Evolutionary conservation across 2,329 filamentous ascomycete genomes (phyloP).

Genomic region (Aspergillus thermomutatus): DNA sequence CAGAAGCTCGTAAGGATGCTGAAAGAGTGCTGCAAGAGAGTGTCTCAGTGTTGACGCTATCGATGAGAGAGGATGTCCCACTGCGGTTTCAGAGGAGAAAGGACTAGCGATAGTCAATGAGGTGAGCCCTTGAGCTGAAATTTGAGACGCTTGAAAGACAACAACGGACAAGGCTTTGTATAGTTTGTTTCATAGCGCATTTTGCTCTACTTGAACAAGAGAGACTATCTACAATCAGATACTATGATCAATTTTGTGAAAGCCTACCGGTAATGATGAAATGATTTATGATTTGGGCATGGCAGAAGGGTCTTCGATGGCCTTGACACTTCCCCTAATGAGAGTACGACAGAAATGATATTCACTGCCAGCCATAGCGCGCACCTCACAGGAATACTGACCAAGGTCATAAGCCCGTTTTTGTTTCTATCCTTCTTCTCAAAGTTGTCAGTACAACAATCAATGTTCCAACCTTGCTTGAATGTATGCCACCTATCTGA

Average conservation of each 20-base stretch:
- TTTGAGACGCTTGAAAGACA: background rate
- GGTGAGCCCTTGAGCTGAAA: background rate
- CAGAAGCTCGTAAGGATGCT: conserved; percentile 1
- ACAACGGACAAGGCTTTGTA: background rate
- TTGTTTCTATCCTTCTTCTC: background rate
- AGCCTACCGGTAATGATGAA: too few relatives aligned
- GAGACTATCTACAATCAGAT: too few relatives aligned
- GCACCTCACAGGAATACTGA: background rate
- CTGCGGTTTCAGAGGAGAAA: conserved; percentile 11
- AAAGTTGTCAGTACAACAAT: background rate
- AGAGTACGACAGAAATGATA: background rate
- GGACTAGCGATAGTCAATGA: background rate
- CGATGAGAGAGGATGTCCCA: conserved; percentile 14
- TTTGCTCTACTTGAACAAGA: background rate
- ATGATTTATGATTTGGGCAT: too few relatives aligned
- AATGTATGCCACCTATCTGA: too few relatives aligned
- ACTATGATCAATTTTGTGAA: too few relatives aligned
- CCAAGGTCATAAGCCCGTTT: background rate
- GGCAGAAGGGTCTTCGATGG: too few relatives aligned
- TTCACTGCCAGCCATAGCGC: background rate
- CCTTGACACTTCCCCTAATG: too few relatives aligned
- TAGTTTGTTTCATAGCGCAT: background rate
- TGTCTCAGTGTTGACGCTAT: conserved; percentile 13
- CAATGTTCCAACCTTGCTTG: background rate
- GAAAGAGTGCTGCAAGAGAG: conserved; percentile 9